These are phyloP conservation scores for Voacanga thouarsii DNA, from an alignment of 257 asterid species.

Conservation along the genomic window DNA sequence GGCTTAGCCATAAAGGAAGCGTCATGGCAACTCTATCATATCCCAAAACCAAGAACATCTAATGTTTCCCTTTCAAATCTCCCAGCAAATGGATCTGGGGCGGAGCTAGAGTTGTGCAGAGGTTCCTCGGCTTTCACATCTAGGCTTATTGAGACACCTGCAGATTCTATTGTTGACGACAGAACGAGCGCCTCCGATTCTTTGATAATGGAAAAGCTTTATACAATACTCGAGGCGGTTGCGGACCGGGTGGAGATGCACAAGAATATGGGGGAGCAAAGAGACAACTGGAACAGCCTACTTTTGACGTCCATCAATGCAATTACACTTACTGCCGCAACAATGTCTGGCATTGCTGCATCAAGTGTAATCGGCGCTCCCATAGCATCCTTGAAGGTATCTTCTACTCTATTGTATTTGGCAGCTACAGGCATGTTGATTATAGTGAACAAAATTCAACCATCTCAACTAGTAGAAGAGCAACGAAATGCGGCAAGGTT, in stretches of 20 bases:
- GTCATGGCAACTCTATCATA: slow-evolving; percentile 11
- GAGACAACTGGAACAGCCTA: slow-evolving; percentile 50
- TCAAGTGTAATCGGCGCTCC: slow-evolving; percentile 22
- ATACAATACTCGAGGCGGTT: slow-evolving; percentile 51
- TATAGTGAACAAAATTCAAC: slow-evolving; percentile 49
- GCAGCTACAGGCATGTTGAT: slow-evolving; percentile 34
- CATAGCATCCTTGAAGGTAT: slow-evolving; percentile 15
- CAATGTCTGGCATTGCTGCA: slow-evolving; percentile 27
- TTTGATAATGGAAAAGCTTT: slow-evolving; percentile 26
- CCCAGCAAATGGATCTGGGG: neutral
- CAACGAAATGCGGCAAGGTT: slow-evolving; percentile 64
- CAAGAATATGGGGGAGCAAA: slow-evolving; percentile 49
- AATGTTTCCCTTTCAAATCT: slow-evolving; percentile 9
- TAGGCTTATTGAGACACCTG: neutral
- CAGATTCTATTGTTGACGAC: neutral
- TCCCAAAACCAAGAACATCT: slow-evolving; percentile 2
- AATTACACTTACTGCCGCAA: slow-evolving; percentile 41
- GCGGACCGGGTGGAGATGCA: slow-evolving; percentile 68
- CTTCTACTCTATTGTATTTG: slow-evolving; percentile 33
- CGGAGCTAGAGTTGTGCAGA: neutral
- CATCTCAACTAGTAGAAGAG: slow-evolving; percentile 78
- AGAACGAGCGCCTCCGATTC: slow-evolving; percentile 19
- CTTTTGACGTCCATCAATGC: slow-evolving; percentile 49
- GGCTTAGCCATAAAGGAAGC: neutral
- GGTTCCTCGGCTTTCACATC: neutral